These are phyloP conservation scores for Lasiodiplodia sp. DNA, from an alignment of 2,329 filamentous ascomycete genomes.

Conservation along the genomic window DNA sequence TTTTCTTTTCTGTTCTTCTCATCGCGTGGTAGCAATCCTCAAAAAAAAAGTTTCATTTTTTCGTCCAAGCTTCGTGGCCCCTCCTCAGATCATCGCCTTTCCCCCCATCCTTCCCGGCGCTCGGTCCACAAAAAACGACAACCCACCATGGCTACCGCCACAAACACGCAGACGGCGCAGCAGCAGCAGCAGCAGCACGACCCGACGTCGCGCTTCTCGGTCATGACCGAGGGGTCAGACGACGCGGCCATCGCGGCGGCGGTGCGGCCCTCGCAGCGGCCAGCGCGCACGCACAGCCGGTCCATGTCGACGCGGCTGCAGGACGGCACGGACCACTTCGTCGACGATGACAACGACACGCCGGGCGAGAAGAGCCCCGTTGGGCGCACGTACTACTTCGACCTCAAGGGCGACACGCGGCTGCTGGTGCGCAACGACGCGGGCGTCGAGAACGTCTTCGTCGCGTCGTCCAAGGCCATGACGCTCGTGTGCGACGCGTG, in stretches of 20 bases:
- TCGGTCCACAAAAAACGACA: too few species aligned
- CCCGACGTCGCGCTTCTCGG: background rate
- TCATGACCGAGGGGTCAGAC: background rate
- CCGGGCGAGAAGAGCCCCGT: background rate
- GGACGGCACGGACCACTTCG: background rate
- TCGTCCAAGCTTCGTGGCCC: background rate
- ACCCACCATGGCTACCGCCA: background rate
- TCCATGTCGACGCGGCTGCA: background rate
- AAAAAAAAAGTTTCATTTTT: background rate
- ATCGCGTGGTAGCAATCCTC: background rate
- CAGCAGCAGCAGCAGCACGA: background rate
- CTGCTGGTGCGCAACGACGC: background rate
- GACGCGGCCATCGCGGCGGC: background rate
- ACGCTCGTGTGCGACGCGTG: slow-evolving; percentile 36
- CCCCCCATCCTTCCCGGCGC: too few species aligned
- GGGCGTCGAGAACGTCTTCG: slow-evolving; percentile 29
- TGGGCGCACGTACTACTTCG: background rate
- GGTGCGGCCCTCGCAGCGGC: background rate
- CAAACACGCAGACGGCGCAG: background rate
- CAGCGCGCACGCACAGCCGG: background rate
- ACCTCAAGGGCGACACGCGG: slow-evolving; percentile 12
- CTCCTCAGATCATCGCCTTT: background rate
- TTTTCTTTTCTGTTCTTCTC: background rate
- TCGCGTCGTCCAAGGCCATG: slow-evolving; percentile 32
- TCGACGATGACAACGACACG: background rate